These are phyloP conservation scores for Pugionium cornutum DNA, from an alignment of 345 rosid species.

Conservation along the genomic window DNA sequence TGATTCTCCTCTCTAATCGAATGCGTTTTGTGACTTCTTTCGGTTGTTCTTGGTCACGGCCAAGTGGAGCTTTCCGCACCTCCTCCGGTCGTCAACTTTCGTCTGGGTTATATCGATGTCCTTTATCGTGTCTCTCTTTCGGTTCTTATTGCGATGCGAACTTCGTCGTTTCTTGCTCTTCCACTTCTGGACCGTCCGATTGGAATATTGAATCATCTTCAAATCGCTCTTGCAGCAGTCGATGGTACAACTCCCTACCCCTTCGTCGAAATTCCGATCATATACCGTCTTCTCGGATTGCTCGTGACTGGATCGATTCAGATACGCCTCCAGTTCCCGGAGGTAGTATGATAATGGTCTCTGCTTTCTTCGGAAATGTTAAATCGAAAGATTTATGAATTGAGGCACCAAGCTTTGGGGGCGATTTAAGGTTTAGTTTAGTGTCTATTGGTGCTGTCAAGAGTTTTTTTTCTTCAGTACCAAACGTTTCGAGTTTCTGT, in stretches of 20 bases:
- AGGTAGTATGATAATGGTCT: constrained; percentile 38
- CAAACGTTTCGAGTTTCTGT: neutral
- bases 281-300: constrained; percentile 42
- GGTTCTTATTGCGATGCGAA: constrained; percentile 18
- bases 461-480: too few relatives aligned
- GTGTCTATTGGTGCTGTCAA: too few relatives aligned
- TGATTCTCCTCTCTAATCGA: neutral
- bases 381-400: neutral
- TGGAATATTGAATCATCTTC: constrained; percentile 29
- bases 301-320: constrained; percentile 68
- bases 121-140: constrained; percentile 2
- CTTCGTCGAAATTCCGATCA: constrained; percentile 35
- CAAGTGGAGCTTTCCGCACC: constrained; percentile 14
- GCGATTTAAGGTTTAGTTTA: neutral
- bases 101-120: constrained; percentile 6
- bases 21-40: constrained; percentile 22
- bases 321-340: constrained; percentile 49
- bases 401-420: neutral
- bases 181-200: constrained; percentile 35
- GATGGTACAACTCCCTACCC: constrained; percentile 46
- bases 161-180: constrained; percentile 35
- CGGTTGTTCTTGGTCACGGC: constrained; percentile 45
- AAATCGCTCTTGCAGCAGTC: constrained; percentile 44
- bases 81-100: constrained; percentile 10
- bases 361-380: neutral